Conservation (phyloP, 1,284 basidiomycete species). For the Termitomyces sp. region DNA sequence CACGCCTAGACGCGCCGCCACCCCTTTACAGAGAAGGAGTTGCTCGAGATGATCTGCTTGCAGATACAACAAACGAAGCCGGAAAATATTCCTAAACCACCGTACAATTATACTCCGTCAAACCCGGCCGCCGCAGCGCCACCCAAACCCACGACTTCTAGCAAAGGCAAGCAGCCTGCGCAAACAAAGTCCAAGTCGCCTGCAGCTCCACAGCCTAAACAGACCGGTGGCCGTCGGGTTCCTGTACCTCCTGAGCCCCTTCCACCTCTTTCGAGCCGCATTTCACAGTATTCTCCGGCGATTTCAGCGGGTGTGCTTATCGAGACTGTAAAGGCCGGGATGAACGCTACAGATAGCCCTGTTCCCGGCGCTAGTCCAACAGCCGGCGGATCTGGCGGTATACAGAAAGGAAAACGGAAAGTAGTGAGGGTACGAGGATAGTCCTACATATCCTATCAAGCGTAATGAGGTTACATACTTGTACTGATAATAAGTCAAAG, state of each 20-base stretch:
- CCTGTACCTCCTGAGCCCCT: slow-evolving; percentile 38
- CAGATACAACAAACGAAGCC: slow-evolving; percentile 76
- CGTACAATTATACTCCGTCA: slow-evolving; percentile 42
- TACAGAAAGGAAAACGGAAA: slow-evolving; percentile 72
- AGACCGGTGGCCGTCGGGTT: slow-evolving; percentile 27
- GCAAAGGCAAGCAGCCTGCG: slow-evolving; percentile 34
- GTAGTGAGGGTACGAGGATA: slow-evolving; percentile 71
- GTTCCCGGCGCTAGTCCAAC: slow-evolving; percentile 31
- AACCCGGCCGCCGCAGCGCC: slow-evolving; percentile 17
- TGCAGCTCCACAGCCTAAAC: slow-evolving; percentile 25
- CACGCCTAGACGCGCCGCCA: slow-evolving; percentile 1
- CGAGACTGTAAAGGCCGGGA: slow-evolving; percentile 75
- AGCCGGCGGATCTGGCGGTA: slow-evolving; percentile 34
- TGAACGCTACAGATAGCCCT: slow-evolving; percentile 57
- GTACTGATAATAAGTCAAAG: neutral
- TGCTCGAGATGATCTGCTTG: slow-evolving; percentile 70
- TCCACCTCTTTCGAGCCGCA: slow-evolving; percentile 34
- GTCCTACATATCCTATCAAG: slow-evolving; percentile 8
- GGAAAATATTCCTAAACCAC: slow-evolving; percentile 64
- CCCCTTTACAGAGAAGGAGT: slow-evolving; percentile 65
- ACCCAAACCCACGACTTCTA: slow-evolving; percentile 18
- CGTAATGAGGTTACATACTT: slow-evolving; percentile 1
- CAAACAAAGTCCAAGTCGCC: slow-evolving; percentile 35
- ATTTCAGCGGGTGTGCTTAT: slow-evolving; percentile 68
- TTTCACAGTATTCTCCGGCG: slow-evolving; percentile 58